A percentile compares a stretch with the other conserved stretches of the same genome.
phyloP scores from a whole-genome alignment of 345 rosid genomes.

The Bruguiera parviflora region DNA sequence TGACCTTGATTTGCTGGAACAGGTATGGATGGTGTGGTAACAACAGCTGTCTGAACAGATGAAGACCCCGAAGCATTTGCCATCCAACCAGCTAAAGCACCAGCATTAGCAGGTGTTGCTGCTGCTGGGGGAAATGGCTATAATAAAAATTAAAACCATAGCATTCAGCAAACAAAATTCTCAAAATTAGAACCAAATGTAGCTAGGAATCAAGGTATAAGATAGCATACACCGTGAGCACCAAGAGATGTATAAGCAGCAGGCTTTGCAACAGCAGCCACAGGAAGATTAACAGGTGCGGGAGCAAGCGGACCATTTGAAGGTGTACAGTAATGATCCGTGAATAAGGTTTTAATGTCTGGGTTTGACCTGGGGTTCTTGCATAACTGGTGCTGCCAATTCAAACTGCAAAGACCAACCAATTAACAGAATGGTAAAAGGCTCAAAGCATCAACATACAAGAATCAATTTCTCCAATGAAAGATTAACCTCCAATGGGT shows the following conservation, averaged over 20 bases:
- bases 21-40: slow-evolving; percentile 73
- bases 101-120: slow-evolving; percentile 56
- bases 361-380: slow-evolving; percentile 84
- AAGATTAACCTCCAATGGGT: background rate
- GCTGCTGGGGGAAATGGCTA: slow-evolving; percentile 65
- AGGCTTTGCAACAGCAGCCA: slow-evolving; percentile 56
- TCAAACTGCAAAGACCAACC: slow-evolving; percentile 48
- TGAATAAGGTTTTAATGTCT: slow-evolving; percentile 77
- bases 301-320: slow-evolving; percentile 68
- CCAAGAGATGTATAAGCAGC: slow-evolving; percentile 54
- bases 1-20: slow-evolving; percentile 76
- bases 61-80: slow-evolving; percentile 75
- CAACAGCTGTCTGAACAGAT: slow-evolving; percentile 82
- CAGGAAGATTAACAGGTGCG: slow-evolving; percentile 55
- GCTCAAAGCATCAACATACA: background rate
- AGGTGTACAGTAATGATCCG: slow-evolving; percentile 66
- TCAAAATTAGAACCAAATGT: background rate
- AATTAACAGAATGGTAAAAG: too few species aligned
- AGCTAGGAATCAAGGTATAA: background rate
- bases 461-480: background rate
- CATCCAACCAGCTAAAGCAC: slow-evolving; percentile 84
- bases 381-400: slow-evolving; percentile 93
- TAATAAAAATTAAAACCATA: slow-evolving; percentile 9
- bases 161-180: slow-evolving; percentile 1
- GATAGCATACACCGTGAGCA: slow-evolving; percentile 51